A percentile compares a stretch with the other conserved stretches of the same genome.
Conservation (phyloP, 2,329 filamentous ascomycete genomes). For the Colletotrichum nymphaeae region DNA sequence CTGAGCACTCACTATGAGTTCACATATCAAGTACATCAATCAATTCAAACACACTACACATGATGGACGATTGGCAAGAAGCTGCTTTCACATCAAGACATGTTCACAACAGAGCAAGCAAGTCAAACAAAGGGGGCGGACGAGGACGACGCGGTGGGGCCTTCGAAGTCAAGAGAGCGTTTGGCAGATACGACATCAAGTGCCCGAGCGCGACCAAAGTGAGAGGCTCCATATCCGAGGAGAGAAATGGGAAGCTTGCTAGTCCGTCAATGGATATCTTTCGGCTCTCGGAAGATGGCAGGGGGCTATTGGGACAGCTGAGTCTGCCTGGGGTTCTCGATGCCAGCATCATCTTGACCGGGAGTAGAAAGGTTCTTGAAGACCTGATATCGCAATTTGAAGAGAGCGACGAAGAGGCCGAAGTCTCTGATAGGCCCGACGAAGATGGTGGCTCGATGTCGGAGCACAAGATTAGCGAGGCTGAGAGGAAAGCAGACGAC, state of each 20-base stretch:
- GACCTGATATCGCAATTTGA: background rate
- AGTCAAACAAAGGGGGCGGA: background rate
- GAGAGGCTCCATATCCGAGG: rapidly evolving
- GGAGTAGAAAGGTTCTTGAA: constrained; percentile 17
- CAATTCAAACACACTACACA: background rate
- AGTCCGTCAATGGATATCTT: constrained; percentile 9
- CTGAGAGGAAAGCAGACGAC: background rate
- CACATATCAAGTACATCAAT: too few species aligned
- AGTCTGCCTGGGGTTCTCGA: background rate
- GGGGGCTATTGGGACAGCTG: constrained; percentile 2
- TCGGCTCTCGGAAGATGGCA: constrained; percentile 22
- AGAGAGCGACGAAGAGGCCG: background rate
- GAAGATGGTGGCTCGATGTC: background rate
- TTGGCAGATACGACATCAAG: constrained; percentile 26
- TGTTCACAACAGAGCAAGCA: constrained; percentile 20
- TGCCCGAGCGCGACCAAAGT: background rate
- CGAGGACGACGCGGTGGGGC: constrained; percentile 3
- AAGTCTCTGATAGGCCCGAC: rapidly evolving
- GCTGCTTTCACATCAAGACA: constrained; percentile 20
- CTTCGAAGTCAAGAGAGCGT: constrained; percentile 22
- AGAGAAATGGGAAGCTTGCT: background rate
- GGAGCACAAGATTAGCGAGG: background rate
- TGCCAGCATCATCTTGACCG: constrained; percentile 12
- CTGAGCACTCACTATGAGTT: too few species aligned
- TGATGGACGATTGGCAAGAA: constrained; percentile 31